Evolutionary conservation across 179 eudicot species (phyloP), one percentile per base, ranked within the genome.

Genomic region (Drosera spatulata): DNA sequence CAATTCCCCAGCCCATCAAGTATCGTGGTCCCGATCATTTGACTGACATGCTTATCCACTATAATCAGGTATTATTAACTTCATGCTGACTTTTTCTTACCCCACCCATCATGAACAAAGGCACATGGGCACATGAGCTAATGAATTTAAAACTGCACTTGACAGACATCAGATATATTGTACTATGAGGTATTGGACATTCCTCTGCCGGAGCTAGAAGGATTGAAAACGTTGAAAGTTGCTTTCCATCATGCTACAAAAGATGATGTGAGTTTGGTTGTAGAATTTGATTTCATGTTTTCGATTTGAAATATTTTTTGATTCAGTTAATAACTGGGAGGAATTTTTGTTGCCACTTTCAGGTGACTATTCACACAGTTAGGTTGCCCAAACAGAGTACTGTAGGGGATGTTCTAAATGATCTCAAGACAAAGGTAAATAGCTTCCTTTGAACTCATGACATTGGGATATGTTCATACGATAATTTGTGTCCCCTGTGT

Each of bases 111-210:
- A 22, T 22, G 33, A 22, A 22, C 33, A 22, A 22, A 22, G 33
- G 33, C 33, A 1, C 33, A 22, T 22, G 33, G 33, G 33, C 33
- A 22, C 33, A 22, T 22, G 33, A 22, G 33, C 44, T 40, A 14
- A 56, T n/a, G 59, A 39, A 45, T 44, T 5, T 43, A 15, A 46
- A 6, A 44, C 56, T 11, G 10, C 43, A 1, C 39, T 37, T 39
- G 8, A 33, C 81, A 87, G 91, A 77, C 78, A 62, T 80, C 88
- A 54, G 96, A 87, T 75, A 82, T 87, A 73, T 74, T 87, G 67
- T 87, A 87, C 79, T 87, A 87, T 72, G 96, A 87, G 73, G 85
- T 87, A 61, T 62, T 85, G 83, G 96, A 82, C 73, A 85, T 87
- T 51, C 96, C 96, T 42, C 75, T 87, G 73, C 91, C 88, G 15